Evolutionary conservation across 225 moss, liverwort and hornwort species (phyloP), one percentile per base, ranked within the genome.

Genomic region (Straminergon stramineum): DNA sequence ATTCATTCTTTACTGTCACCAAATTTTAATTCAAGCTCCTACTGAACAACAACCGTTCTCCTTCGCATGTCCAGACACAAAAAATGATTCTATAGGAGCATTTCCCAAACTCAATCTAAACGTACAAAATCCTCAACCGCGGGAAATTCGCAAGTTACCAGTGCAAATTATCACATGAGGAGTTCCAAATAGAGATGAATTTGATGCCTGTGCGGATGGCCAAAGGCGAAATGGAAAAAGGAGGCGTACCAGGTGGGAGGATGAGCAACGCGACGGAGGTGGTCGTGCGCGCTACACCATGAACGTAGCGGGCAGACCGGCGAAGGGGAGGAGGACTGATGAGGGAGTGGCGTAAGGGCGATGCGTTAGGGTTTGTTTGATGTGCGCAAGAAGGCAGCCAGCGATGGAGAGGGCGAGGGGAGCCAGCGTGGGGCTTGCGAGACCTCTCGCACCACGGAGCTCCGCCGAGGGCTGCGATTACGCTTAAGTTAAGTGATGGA

Each of bases 341-440:
- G 48, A 51, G 61, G 79, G 81, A 45, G 51, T 48, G 65, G 73
- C 74, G 91, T 75, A 28, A 28, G 53, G 69, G 55, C 13, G 13
- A n/a, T 27, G 66, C 63, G 87, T 64, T 73, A 60, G 68, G 70
- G 82, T 61, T 82, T 52, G 66, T 43, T 81, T 24, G 77, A 58
- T 82, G 63, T 83, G 65, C 51, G 24, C 65, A 10, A 16, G 68
- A 51, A 84, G 67, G 24, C 11, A 41, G 63, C 37, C 56, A 84
- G 88, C 85, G 39, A 87, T 78, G 87, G 64, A 8, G 77, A 24
- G 76, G 87, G 64, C 6, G 77, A 24, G 76, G 35, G 18, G 58
- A 45, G 80, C 80, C 39, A 75, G 89, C 89, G 89, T 89, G 91
- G 77, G 89, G 60, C 68, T 82, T 77, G 88, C 83, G 68, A 91